Evolutionary conservation across 495 filamentous ascomycete species (phyloP), one percentile per base, ranked within the genome.

Genomic region (Bacidia rubella): DNA sequence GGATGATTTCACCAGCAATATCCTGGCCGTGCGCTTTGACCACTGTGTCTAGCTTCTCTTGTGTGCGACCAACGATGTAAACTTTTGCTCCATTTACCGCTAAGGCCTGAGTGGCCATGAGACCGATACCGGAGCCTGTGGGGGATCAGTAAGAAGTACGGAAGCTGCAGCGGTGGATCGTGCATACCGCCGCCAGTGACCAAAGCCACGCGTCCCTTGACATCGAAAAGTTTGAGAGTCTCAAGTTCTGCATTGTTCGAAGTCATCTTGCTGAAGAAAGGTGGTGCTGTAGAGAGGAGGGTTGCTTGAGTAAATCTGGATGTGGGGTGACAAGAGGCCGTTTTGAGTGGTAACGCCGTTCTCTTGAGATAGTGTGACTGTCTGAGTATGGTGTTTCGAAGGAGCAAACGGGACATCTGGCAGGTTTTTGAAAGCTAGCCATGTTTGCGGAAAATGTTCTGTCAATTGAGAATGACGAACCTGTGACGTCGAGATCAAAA

Each of bases 1-100:
- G 76, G 48, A 81, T 78, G 56, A 82, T 80, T 40, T 79, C 53
- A 11, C 78, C 77, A 0, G 64, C 50, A 40, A 76, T 75, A 35
- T 67, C 59, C 55, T 75, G 66, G 29, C 63, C 63, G 54, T 70
- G 62, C 2, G 68, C 60, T 40, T 73, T 62, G 9, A 66, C 71
- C 0, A 79, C 79, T 0, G 59, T 66, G 2, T 79, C 66, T 4
- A 81, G 70, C 59, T 80, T 80, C 53, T 78, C 72, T 43, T 63
- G 58, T 3, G 72, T 77, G 19, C 75, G 70, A n/a, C 75, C 77
- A 10, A 74, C 71, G 52, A 82, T 78, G 67, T 82, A 81, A 24
- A 76, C 73, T 58, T 73, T 73, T 5, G 70, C 75, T 29, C 47
- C 78, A 57, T 81, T 82, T 42, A 77, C 75, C 3, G 77, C 77